Conservation (phyloP, 805 yeast genomes). For the Nakazawaea ishiwadae region DNA sequence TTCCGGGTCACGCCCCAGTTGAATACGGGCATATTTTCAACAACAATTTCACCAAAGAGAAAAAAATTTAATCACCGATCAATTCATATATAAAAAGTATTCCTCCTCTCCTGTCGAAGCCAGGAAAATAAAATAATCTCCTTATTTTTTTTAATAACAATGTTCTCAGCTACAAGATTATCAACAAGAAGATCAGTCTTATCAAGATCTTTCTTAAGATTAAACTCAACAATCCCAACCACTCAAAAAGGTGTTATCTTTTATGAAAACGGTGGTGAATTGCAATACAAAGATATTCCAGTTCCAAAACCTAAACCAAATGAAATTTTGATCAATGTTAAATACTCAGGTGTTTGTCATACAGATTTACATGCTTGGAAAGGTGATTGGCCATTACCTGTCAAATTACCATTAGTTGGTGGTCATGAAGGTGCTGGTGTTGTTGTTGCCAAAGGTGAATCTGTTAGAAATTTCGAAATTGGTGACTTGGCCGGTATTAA, state of each 20-base stretch:
- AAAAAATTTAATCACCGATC: no score
- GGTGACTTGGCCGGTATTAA: constrained; percentile 68
- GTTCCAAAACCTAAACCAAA: constrained; percentile 64
- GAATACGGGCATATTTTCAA: no score
- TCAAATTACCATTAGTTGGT: constrained; percentile 58
- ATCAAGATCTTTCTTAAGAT: constrained; percentile 16
- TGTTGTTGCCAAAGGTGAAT: constrained; percentile 58
- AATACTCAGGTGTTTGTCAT: constrained; percentile 74
- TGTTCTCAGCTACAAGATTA: constrained; percentile 11
- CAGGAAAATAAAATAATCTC: no score
- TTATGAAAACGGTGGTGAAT: constrained; percentile 59
- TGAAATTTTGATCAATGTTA: constrained; percentile 61
- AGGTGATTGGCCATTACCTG: constrained; percentile 65
- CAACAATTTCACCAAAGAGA: no score
- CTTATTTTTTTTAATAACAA: no score
- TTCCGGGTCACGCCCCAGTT: no score
- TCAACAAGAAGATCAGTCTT: constrained; percentile 14
- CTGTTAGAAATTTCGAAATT: constrained; percentile 54
- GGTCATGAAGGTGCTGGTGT: constrained; percentile 76
- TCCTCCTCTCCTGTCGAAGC: no score
- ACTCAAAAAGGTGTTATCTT: constrained; percentile 71
- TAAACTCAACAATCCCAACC: constrained; percentile 37
- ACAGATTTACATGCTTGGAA: constrained; percentile 74
- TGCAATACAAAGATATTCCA: constrained; percentile 67
- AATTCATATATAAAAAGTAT: not conserved